Percentiles rank a stretch among this genome's conserved stretches.
These are phyloP conservation scores for Murraya paniculata DNA, from an alignment of 345 rosid species.

Conservation along the genomic window DNA sequence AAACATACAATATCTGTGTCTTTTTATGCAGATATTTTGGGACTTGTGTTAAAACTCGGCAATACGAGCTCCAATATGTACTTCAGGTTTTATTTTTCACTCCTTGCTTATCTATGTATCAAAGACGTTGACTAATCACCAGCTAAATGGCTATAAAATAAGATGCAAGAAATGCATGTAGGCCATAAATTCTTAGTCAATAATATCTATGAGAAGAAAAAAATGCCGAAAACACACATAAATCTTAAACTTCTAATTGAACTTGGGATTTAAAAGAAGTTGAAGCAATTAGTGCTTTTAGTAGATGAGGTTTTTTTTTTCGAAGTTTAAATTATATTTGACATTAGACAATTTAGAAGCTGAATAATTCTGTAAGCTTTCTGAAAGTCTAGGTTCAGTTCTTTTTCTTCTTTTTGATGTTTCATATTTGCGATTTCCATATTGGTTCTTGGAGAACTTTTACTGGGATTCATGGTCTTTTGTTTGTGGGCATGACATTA, in stretches of 20 bases:
- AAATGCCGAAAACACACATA: not conserved
- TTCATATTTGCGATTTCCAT: not conserved
- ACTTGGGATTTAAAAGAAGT: not conserved
- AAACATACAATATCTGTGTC: not conserved
- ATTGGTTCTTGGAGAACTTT: not conserved
- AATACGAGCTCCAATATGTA: slow-evolving; percentile 81
- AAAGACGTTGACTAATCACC: not conserved
- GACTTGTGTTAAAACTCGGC: slow-evolving; percentile 67
- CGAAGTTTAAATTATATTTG: not conserved
- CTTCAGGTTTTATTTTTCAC: slow-evolving; percentile 60
- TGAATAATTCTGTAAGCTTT: not conserved
- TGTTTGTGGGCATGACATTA: not conserved
- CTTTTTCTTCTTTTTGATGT: not conserved
- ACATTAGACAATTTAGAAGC: not conserved
- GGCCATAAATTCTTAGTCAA: not conserved
- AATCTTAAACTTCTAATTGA: not conserved
- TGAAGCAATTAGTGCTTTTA: not conserved
- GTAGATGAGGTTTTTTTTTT: not conserved
- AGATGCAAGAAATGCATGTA: not conserved
- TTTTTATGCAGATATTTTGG: slow-evolving; percentile 63
- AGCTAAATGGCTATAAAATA: not conserved
- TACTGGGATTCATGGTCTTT: not conserved
- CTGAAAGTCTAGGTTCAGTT: not conserved
- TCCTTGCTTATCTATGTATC: slow-evolving; percentile 7
- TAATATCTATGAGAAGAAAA: not conserved